Evolutionary conservation across 2,329 filamentous ascomycete genomes (phyloP).

Genomic region (Aspergillus oerlinghausenensis): DNA sequence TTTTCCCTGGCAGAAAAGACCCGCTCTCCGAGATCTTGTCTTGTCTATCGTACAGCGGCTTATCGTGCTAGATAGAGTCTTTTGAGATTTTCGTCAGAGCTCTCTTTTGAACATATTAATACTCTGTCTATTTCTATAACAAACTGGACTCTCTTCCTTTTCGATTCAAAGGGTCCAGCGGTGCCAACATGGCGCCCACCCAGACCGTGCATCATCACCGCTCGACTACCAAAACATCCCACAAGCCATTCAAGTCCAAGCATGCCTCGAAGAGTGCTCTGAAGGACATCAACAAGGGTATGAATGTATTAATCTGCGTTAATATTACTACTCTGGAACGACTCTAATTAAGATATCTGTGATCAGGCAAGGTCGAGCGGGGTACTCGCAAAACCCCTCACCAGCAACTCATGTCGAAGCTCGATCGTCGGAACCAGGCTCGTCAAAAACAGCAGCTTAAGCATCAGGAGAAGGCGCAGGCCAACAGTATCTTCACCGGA

Average conservation of each 20-base stretch:
- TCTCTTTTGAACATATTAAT: slow-evolving; percentile 8
- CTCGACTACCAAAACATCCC: slow-evolving; percentile 79
- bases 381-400: slow-evolving; percentile 80
- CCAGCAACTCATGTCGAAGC: slow-evolving; percentile 95
- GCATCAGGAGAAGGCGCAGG: slow-evolving; percentile 74
- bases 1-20: slow-evolving; percentile 15
- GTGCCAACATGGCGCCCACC: slow-evolving; percentile 68
- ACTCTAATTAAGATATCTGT: slow-evolving; percentile 6
- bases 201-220: slow-evolving; percentile 71
- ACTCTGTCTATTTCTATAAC: slow-evolving; percentile 6
- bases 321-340: slow-evolving; percentile 1
- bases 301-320: neutral
- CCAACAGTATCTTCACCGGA: slow-evolving; percentile 77
- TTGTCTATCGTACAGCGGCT: neutral
- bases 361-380: slow-evolving; percentile 71
- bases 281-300: slow-evolving; percentile 81
- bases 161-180: slow-evolving; percentile 70
- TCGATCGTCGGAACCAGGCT: slow-evolving; percentile 90
- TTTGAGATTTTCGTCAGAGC: slow-evolving; percentile 8
- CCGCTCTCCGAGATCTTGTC: neutral
- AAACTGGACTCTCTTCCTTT: slow-evolving; percentile 62
- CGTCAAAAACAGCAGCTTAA: slow-evolving; percentile 84
- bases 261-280: slow-evolving; percentile 84
- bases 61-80: neutral
- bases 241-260: slow-evolving; percentile 90